Evolutionary conservation across 257 asterid genomes (phyloP).

Genomic region (Hygrophila difformis): DNA sequence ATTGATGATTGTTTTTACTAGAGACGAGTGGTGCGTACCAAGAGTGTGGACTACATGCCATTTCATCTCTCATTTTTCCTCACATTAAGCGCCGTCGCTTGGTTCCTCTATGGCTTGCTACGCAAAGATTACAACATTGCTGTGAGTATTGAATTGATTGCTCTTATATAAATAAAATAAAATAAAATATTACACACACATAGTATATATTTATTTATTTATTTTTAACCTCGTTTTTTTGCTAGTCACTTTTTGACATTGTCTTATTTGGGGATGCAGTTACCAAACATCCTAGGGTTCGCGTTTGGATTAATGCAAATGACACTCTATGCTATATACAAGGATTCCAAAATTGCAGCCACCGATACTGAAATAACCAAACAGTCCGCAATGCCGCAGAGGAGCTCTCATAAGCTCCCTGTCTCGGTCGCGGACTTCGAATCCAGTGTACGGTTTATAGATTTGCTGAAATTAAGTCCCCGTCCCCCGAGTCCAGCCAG

Average conservation of each 20-base stretch:
- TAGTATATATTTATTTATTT: not conserved
- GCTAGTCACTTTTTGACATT: too few relatives aligned
- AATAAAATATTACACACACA: not conserved
- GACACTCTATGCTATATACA: not conserved
- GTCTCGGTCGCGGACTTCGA: too few relatives aligned
- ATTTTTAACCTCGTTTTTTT: not conserved
- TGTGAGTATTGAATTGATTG: too few relatives aligned
- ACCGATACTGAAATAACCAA: not conserved
- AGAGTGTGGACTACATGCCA: constrained; percentile 7
- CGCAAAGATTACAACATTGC: not conserved
- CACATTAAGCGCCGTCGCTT: not conserved
- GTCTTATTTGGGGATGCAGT: not conserved
- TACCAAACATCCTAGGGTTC: not conserved
- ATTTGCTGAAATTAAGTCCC: too few relatives aligned
- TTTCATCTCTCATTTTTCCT: not conserved
- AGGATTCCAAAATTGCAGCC: not conserved
- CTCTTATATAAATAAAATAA: too few relatives aligned
- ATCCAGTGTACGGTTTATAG: too few relatives aligned
- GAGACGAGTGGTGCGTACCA: not conserved
- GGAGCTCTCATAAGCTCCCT: too few relatives aligned
- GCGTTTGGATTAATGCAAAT: not conserved
- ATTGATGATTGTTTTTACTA: too few relatives aligned
- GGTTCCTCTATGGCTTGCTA: constrained; percentile 2
- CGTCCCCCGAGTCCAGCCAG: too few relatives aligned
- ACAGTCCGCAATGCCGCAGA: not conserved